Evolutionary conservation across 441 rosid species (phyloP), one percentile per base, ranked within the genome.

Genomic region (Monsonia emarginata): DNA sequence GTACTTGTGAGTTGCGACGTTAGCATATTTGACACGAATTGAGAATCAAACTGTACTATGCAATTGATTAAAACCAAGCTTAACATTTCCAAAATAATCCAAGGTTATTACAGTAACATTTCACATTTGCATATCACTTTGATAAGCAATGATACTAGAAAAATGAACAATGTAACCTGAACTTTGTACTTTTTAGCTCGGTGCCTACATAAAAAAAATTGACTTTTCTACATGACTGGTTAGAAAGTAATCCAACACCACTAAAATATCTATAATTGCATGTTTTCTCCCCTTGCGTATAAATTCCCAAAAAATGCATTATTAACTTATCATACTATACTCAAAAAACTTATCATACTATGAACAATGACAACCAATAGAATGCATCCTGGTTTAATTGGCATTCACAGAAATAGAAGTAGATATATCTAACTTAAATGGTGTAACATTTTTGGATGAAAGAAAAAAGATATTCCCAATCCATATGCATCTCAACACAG

Each of bases 71-170:
- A 22, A 22, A 21, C 59, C 28, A 54, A 22, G 1, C 2, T 54
- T 54, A 24, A 8, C 8, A 54, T 22, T 25, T 54, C 59, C 59
- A 24, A 22, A 22, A 54, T 27, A 9, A 54, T 52, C 58, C 14
- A 52, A 18, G 26, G 58, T 52, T 52, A 52, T 21, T 52, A 54
- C 6, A n/a, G 60, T 24, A n/a, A 26, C 5, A 52, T 10, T 14
- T 24, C n/a, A 26, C 5, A 52, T 10, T 14, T 21, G 30, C 60
- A 54, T 24, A n/a, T 24, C 7, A 24, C 11, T 54, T 18, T 10
- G n/a, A n/a, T 13, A 56, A 24, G 61, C 61, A 56, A 54, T 54
- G 59, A 54, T 54, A 54, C 59, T 54, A 24, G 5, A 54, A 24
- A 56, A 56, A 25, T 25, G 27, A 36, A 56, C 13, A 56, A 13